Evolutionary conservation across 495 filamentous ascomycete species (phyloP), one percentile per base, ranked within the genome.

Genomic region (Xylona heveae): DNA sequence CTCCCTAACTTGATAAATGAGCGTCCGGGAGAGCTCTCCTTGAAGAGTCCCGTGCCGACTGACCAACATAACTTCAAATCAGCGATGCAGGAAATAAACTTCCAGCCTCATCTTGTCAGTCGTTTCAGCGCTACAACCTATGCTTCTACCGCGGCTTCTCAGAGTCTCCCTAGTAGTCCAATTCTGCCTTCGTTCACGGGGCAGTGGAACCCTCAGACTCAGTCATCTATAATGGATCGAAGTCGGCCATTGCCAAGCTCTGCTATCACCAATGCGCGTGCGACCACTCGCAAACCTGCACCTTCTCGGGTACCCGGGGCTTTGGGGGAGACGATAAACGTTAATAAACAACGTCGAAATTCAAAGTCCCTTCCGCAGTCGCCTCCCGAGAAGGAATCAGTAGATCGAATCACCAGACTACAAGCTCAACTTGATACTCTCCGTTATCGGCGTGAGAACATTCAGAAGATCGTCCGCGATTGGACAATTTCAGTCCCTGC

Each of bases 111-210:
- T 30, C 74, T 69, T 5, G 44, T 48, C 0, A 83, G 75, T 33
- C 75, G 74, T 24, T 81, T 79, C 54, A 81, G 72, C 48, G 53
- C 70, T 28, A 74, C 74, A 10, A 81, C 77, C 2, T 74, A 74
- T 44, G 66, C 68, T n/a, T 59, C 67, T 2, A 62, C 57, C 8
- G 58, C 62, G 10, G 44, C 43, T 13, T 55, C 54, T 30, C 44
- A 55, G 16, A 66, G 57, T 31, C 58, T 53, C 13, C 55, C 54
- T 16, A 47, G 45, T 8, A 66, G 55, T 19, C 40, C 50, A 24
- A 45, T 54, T n/a, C 30, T 45, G 13, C n/a, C n/a, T n/a, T n/a
- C n/a, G n/a, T n/a, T n/a, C n/a, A n/a, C n/a, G n/a, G n/a, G n/a
- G n/a, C n/a, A n/a, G n/a, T n/a, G n/a, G n/a, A 43, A 41, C 12